Conservation (phyloP, 1,284 basidiomycete genomes). For the Bjerkandera adusta region DNA sequence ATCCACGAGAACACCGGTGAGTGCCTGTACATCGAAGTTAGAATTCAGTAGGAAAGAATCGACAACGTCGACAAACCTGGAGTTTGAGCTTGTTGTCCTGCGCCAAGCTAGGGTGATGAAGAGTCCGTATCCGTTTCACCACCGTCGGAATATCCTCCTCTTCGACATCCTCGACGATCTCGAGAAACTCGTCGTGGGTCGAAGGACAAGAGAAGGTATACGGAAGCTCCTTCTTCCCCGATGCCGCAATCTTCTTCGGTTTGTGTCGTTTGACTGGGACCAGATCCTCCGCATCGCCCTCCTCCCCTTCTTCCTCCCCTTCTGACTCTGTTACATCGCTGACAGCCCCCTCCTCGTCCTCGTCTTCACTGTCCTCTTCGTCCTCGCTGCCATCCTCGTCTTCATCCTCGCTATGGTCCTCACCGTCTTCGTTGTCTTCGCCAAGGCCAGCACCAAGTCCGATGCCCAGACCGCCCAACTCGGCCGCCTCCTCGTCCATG, state of each 20-base stretch:
- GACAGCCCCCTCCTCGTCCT: conserved; percentile 28
- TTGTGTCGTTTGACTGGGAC: conserved; percentile 19
- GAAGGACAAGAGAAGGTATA: conserved; percentile 91
- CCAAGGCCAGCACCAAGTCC: conserved; percentile 52
- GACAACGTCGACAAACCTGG: conserved; percentile 52
- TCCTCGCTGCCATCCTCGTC: conserved; percentile 17
- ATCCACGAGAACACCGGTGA: conserved; percentile 87
- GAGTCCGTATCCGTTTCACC: conserved; percentile 86
- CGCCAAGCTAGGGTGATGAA: conserved; percentile 90
- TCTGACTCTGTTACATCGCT: conserved; percentile 23
- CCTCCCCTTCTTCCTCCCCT: conserved; percentile 33
- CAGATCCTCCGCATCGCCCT: conserved; percentile 41
- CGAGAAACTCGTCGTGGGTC: conserved; percentile 86
- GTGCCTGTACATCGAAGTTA: conserved; percentile 48
- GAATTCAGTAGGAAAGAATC: conserved; percentile 11
- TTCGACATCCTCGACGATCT: conserved; percentile 69
- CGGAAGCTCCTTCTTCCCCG: conserved; percentile 63
- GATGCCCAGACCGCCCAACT: conserved; percentile 44
- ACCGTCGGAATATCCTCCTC: conserved; percentile 80
- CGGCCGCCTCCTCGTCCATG: conserved; percentile 45
- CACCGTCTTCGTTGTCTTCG: conserved; percentile 32
- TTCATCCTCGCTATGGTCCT: conserved; percentile 28
- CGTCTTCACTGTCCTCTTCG: conserved; percentile 24
- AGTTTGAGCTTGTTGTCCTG: conserved; percentile 92
- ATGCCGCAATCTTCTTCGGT: conserved; percentile 18